Evolutionary conservation across 108 stramenopile species (phyloP).

Genomic region (Seminavis robusta): DNA sequence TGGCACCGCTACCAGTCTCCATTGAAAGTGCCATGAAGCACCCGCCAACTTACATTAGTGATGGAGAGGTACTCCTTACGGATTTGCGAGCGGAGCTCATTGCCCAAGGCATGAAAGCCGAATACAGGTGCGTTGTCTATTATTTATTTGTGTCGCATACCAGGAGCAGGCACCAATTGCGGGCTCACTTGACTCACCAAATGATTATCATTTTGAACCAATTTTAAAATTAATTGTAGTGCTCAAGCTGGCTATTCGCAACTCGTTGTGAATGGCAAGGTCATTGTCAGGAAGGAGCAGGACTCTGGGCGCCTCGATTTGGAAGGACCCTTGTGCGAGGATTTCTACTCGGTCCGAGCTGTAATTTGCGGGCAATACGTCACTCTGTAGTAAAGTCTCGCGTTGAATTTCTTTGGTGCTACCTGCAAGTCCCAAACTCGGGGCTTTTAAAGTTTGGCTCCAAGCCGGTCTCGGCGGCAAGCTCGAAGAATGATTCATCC

Average conservation of each 20-base stretch:
- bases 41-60: slow-evolving; percentile 60
- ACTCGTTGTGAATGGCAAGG: slow-evolving; percentile 69
- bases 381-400: slow-evolving; percentile 8
- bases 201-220: too few relatives aligned
- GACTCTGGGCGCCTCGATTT: slow-evolving; percentile 68
- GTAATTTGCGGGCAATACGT: slow-evolving; percentile 77
- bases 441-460: too few relatives aligned
- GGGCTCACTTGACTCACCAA: too few relatives aligned
- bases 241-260: slow-evolving; percentile 70
- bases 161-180: too few relatives aligned
- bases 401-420: too few relatives aligned
- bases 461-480: too few relatives aligned
- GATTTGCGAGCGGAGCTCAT: slow-evolving; percentile 84
- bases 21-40: background rate
- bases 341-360: slow-evolving; percentile 73
- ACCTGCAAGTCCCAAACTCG: too few relatives aligned
- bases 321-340: slow-evolving; percentile 87
- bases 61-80: slow-evolving; percentile 85
- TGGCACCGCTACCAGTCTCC: slow-evolving; percentile 47
- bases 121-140: slow-evolving; percentile 63
- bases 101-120: slow-evolving; percentile 85
- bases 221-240: slow-evolving; percentile 15
- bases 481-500: too few relatives aligned
- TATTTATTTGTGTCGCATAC: too few relatives aligned
- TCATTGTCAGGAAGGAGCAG: slow-evolving; percentile 74